Percentiles rank a stretch among this genome's conserved stretches.
Evolutionary conservation across 2,329 filamentous ascomycete genomes (phyloP).

Genomic region (Cladobotryum mycophilum): DNA sequence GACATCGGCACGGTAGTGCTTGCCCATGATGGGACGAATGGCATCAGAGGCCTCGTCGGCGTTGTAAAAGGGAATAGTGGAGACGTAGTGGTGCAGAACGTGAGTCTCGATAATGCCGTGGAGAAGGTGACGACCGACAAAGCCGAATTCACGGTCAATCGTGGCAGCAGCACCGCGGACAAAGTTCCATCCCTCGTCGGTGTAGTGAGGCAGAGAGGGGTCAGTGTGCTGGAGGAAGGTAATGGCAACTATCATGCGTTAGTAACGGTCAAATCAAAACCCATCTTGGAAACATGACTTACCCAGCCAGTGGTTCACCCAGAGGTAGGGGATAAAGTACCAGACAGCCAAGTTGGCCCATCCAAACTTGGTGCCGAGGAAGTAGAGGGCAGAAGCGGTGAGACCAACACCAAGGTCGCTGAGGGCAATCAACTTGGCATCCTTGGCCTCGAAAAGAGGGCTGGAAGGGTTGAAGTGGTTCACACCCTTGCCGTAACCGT

Average conservation of each 20-base stretch:
- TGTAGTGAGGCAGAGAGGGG: conserved; percentile 88
- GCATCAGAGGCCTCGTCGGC: conserved; percentile 91
- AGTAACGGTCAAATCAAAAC: not conserved
- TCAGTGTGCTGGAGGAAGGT: conserved; percentile 98
- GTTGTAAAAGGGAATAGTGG: conserved; percentile 93
- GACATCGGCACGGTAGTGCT: conserved; percentile 83
- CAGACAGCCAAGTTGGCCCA: conserved; percentile 84
- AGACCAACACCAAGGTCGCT: conserved; percentile 77
- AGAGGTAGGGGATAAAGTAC: conserved; percentile 93
- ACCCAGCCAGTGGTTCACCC: conserved; percentile 99
- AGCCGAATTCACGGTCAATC: conserved; percentile 95
- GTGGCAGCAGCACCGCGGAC: conserved; percentile 89
- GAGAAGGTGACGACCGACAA: conserved; percentile 82
- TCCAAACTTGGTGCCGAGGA: conserved; percentile 71
- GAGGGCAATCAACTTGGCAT: conserved; percentile 78
- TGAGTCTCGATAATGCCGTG: conserved; percentile 98
- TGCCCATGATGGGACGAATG: conserved; percentile 91
- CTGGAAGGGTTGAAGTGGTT: conserved; percentile 91
- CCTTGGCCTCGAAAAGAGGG: conserved; percentile 86
- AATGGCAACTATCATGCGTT: conserved; percentile 65
- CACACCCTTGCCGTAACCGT: conserved; percentile 72
- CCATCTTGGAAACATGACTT: conserved; percentile 37
- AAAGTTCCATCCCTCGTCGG: conserved; percentile 80
- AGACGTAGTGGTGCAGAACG: conserved; percentile 96
- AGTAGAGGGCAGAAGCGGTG: conserved; percentile 54